Base-by-base conservation (phyloP, 148 eudicot genomes). In the Cornus kousa region DNA sequence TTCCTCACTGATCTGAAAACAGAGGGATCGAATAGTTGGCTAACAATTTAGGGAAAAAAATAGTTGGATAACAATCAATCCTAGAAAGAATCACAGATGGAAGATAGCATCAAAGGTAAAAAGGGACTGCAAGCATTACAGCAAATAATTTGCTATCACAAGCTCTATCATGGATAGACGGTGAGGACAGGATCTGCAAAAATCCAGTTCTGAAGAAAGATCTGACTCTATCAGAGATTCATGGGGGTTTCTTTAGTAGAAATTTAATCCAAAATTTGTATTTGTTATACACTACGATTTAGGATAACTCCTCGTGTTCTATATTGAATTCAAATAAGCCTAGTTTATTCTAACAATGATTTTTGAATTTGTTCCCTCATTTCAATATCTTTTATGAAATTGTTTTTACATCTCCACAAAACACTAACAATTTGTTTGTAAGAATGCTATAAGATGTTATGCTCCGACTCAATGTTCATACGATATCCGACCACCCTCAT, bases 1-100 rank as follows among this genome's bases (percentile, higher is more conserved):
- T 96, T 94, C 80, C 91, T 89, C 5, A 94, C 97, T 8, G 95
- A 92, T 85, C 98, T 94, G 97, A 16, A 66, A 46, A 7, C 72
- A 46, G 46, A 74, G 62, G 32, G n/a, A n/a, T n/a, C n/a, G n/a
- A 28, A 28, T 28, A 28, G 28, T 28, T 28, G 28, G 28, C 28
- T 28, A 28, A 28, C 28, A 28, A 72, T 67, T 28, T 28, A 28
- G 28, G 28, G 28, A 28, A 28, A 28, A 16, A 72, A 12, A 76
- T 7, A 9, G 73, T 76, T 16, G 68, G 73, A 65, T 23, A 23
- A 70, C 11, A 20, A 72, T 67, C 46, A 66, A 20, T 57, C 57
- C 33, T 24, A 23, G 14, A 16, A 53, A 53, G 59, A 0, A 53
- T 14, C 59, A 43, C 8, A 53, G 14, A 53, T 11, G 4, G 17